Conservation (phyloP, 345 rosid species). For the Tarenaya hassleriana region DNA sequence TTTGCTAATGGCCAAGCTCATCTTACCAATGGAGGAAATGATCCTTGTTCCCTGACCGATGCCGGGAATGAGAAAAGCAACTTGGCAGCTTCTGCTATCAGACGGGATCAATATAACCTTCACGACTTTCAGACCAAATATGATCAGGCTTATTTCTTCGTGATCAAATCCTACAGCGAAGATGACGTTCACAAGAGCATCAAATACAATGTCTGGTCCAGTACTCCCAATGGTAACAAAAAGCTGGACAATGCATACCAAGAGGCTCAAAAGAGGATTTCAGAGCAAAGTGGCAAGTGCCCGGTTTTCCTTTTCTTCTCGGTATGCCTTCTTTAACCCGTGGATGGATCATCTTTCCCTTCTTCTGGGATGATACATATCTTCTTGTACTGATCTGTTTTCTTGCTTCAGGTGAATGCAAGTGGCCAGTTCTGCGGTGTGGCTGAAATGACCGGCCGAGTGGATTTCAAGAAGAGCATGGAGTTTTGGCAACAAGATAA, state of each 20-base stretch:
- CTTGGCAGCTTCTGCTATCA: conserved; percentile 24
- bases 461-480: conserved; percentile 52
- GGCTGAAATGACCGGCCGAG: conserved; percentile 62
- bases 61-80: conserved; percentile 35
- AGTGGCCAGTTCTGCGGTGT: conserved; percentile 74
- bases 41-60: conserved; percentile 28
- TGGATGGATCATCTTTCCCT: not conserved
- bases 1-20: conserved; percentile 11
- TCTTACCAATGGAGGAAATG: conserved; percentile 29
- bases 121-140: conserved; percentile 40
- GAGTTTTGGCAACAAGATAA: conserved; percentile 82
- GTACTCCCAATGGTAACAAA: conserved; percentile 60
- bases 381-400: conserved; percentile 5
- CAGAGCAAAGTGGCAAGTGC: conserved; percentile 37
- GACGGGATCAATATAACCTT: conserved; percentile 47
- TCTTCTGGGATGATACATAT: not conserved
- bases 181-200: conserved; percentile 63
- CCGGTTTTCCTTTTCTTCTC: conserved; percentile 64
- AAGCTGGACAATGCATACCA: conserved; percentile 49
- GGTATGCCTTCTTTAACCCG: conserved; percentile 25
- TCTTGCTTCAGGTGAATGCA: conserved; percentile 51
- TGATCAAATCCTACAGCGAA: conserved; percentile 64
- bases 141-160: conserved; percentile 50
- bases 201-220: conserved; percentile 68
- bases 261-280: conserved; percentile 36